Percentiles rank a stretch among this genome's conserved stretches.
These are phyloP conservation scores for Plantago major DNA, from an alignment of 257 asterid genomes.

Conservation along the genomic window DNA sequence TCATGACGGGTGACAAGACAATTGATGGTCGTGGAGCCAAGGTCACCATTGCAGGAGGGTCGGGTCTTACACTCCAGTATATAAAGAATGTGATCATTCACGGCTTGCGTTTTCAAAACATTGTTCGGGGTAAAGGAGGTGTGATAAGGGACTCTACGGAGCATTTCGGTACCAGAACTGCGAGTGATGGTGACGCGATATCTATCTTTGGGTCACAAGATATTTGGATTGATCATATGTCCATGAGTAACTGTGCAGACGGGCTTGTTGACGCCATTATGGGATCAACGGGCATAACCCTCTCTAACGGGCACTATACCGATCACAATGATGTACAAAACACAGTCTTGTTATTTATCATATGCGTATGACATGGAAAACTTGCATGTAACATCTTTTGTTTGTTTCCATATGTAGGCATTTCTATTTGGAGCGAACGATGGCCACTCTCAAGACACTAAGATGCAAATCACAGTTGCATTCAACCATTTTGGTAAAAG, in stretches of 20 bases:
- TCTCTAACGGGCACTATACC: constrained; percentile 77
- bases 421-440: constrained; percentile 79
- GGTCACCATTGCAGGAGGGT: no score
- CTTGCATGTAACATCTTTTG: no score
- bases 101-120: no score
- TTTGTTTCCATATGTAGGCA: constrained; percentile 11
- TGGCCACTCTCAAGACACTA: constrained; percentile 29
- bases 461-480: constrained; percentile 77
- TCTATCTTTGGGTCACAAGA: constrained; percentile 56
- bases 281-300: constrained; percentile 71
- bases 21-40: no score
- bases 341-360: no score
- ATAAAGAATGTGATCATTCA: no score
- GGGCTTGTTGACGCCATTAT: constrained; percentile 62
- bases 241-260: constrained; percentile 56
- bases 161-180: constrained; percentile 49
- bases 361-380: no score
- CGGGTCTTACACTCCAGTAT: no score
- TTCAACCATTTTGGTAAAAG: constrained; percentile 65
- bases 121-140: constrained; percentile 60
- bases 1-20: no score
- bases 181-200: constrained; percentile 85
- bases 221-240: constrained; percentile 84
- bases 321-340: constrained; percentile 64
- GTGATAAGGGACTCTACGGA: constrained; percentile 46